A percentile compares a stretch with the other conserved stretches of the same genome.
Conservation (phyloP, 257 asterid genomes). For the Capsicum rhomboideum region DNA sequence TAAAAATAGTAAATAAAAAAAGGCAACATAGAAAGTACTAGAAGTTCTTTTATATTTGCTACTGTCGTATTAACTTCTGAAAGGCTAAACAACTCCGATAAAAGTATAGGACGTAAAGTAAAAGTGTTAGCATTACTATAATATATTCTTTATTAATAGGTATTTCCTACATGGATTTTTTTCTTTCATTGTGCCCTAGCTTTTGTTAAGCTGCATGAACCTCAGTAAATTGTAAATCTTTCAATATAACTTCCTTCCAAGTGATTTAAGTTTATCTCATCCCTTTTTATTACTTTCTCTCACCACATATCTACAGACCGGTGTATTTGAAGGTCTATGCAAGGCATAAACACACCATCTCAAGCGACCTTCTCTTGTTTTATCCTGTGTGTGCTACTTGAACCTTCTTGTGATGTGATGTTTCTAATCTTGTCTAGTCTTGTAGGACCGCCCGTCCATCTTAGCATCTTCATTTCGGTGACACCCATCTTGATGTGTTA, state of each 20-base stretch:
- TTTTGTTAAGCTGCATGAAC: not conserved
- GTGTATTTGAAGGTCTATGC: not conserved
- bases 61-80: not conserved
- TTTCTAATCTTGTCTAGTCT: no score
- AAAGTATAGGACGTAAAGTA: not conserved
- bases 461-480: no score
- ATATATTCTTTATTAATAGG: not conserved
- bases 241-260: not conserved
- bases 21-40: not conserved
- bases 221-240: not conserved
- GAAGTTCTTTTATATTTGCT: not conserved
- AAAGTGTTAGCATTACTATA: not conserved
- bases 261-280: not conserved
- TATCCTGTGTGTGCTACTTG: no score
- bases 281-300: not conserved
- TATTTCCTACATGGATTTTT: not conserved
- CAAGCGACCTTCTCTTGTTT: no score
- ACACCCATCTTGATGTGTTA: no score
- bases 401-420: no score
- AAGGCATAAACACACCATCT: not conserved
- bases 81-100: not conserved
- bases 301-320: not conserved
- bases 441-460: no score
- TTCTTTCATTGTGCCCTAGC: not conserved
- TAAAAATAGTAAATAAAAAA: not conserved